Conservation (phyloP, 176 grass and related monocot genomes). For the bread wheat (Triticum aestivum) region IWGSC_CS_RefSeq_v2.1 NC_057810.1:649182371-649182870, state of each 20-base stretch:
- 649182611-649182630: constrained; percentile 95
- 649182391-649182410: not conserved
- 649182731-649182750: constrained; percentile 97
- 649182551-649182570: constrained; percentile 33
- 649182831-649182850: constrained; percentile 8
- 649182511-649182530: not conserved
- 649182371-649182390: constrained; percentile 10
- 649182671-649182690: constrained; percentile 11
- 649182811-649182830: constrained; percentile 1
- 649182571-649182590: constrained; percentile 67
- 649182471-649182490: not conserved
- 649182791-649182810: not conserved
- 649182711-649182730: constrained; percentile 57
- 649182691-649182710: constrained; percentile 3
- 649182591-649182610: constrained; percentile 98
- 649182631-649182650: constrained; percentile 76
- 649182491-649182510: not conserved
- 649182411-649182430: constrained; percentile 14
- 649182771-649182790: constrained; percentile 96
- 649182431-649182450: not conserved
- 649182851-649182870: constrained; percentile 54
- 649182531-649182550: not conserved
- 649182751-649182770: constrained; percentile 80
- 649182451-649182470: not conserved
- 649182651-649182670: not conserved